These are phyloP conservation scores for Penicillium sumatraense DNA, from an alignment of 2,329 filamentous ascomycete species.

Conservation along the genomic window DNA sequence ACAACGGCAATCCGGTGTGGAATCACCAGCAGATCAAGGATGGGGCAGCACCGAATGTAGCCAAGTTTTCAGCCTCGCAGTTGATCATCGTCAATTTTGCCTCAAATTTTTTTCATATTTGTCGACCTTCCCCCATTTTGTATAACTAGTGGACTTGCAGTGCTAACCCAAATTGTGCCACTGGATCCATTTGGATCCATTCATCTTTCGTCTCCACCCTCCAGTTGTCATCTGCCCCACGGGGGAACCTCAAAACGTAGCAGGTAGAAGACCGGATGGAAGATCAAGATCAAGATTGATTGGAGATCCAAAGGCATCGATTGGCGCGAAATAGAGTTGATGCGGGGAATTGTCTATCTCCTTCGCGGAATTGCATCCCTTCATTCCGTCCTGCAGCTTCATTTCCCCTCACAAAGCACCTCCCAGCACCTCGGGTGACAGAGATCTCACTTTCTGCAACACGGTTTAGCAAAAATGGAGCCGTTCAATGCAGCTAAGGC, in stretches of 20 bases:
- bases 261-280: background rate
- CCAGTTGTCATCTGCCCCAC: background rate
- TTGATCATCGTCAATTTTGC: constrained; percentile 2
- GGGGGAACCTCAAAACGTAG: background rate
- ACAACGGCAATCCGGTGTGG: constrained; percentile 82
- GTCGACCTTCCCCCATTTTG: background rate
- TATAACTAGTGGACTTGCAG: background rate
- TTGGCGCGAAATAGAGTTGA: background rate
- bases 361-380: background rate
- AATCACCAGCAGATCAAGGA: constrained; percentile 22
- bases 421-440: background rate
- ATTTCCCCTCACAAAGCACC: background rate
- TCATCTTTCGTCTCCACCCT: background rate
- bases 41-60: constrained; percentile 27
- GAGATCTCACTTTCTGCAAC: background rate
- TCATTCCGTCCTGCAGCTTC: background rate
- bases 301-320: background rate
- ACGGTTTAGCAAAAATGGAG: background rate
- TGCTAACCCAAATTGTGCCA: background rate
- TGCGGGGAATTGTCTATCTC: background rate
- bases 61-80: constrained; percentile 31
- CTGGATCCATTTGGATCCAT: background rate
- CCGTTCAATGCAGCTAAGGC: background rate
- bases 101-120: background rate
- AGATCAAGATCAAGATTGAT: background rate